phyloP scores from a whole-genome alignment of 2,329 filamentous ascomycete genomes.

The Neofusicoccum parvum region DNA sequence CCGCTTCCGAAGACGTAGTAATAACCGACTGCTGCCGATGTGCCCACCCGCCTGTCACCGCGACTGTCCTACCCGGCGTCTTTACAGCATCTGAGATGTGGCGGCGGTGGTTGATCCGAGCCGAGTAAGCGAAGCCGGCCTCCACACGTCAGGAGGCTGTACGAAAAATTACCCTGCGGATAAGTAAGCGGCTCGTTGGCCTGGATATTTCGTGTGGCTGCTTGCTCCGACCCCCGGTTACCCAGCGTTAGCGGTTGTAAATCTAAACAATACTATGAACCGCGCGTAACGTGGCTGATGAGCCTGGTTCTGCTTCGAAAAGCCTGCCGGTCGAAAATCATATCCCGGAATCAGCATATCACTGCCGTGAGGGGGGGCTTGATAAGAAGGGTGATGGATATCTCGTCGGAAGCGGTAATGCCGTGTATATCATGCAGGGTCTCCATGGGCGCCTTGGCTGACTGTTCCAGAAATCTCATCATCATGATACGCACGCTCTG shows the following conservation, averaged over 20 bases:
- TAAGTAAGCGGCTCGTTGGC: background rate
- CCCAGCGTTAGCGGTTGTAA: background rate
- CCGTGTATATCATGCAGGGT: background rate
- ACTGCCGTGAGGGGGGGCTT: background rate
- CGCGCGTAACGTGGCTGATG: background rate
- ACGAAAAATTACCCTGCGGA: background rate
- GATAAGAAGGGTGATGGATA: background rate
- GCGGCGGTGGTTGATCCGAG: background rate
- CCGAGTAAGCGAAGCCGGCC: constrained; percentile 2
- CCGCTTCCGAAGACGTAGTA: too few relatives aligned
- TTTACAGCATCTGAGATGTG: too few relatives aligned
- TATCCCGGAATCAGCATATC: background rate
- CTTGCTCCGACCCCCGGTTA: background rate
- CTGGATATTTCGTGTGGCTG: background rate
- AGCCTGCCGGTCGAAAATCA: background rate
- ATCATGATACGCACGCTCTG: constrained; percentile 70
- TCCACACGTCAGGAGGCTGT: background rate
- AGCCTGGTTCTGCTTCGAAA: background rate
- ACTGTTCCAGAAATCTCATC: background rate
- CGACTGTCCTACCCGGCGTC: too few relatives aligned
- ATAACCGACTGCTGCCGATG: too few relatives aligned
- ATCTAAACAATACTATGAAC: background rate
- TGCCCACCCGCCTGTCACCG: too few relatives aligned
- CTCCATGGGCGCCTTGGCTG: background rate
- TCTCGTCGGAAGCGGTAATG: constrained; percentile 7